Evolutionary conservation across 805 yeast genomes (phyloP).

Genomic region (Saccharomycodes ludwigii): DNA sequence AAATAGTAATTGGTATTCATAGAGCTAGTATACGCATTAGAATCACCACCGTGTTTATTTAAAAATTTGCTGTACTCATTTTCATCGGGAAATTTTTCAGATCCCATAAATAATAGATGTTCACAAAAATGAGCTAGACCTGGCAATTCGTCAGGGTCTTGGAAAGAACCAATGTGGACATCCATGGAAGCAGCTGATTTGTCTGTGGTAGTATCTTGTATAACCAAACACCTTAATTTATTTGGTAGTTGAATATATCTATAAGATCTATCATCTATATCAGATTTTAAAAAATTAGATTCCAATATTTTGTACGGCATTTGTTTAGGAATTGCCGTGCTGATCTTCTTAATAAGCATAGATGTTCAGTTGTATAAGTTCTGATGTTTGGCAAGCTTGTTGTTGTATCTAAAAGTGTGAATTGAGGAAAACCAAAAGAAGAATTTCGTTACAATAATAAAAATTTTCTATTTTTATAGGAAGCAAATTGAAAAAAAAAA

Average conservation of each 20-base stretch:
- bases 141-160: constrained; percentile 49
- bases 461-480: too few relatives aligned
- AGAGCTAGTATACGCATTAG: constrained; percentile 86
- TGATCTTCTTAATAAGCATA: too few relatives aligned
- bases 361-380: too few relatives aligned
- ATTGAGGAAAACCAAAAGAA: too few relatives aligned
- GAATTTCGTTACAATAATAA: too few relatives aligned
- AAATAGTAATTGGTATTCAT: constrained; percentile 86
- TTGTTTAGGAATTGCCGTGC: neutral
- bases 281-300: constrained; percentile 26
- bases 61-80: constrained; percentile 67
- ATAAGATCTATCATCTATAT: constrained; percentile 64
- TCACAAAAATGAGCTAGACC: constrained; percentile 76
- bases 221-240: constrained; percentile 45
- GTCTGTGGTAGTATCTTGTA: constrained; percentile 59
- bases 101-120: constrained; percentile 71
- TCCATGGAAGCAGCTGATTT: constrained; percentile 72
- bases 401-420: too few relatives aligned
- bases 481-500: too few relatives aligned
- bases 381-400: too few relatives aligned
- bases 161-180: constrained; percentile 65
- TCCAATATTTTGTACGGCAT: constrained; percentile 10
- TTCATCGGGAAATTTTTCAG: constrained; percentile 63
- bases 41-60: constrained; percentile 74
- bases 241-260: constrained; percentile 50